These are phyloP conservation scores for Aspergillus ibericus DNA, from an alignment of 2,329 filamentous ascomycete genomes.

Conservation along the genomic window DNA sequence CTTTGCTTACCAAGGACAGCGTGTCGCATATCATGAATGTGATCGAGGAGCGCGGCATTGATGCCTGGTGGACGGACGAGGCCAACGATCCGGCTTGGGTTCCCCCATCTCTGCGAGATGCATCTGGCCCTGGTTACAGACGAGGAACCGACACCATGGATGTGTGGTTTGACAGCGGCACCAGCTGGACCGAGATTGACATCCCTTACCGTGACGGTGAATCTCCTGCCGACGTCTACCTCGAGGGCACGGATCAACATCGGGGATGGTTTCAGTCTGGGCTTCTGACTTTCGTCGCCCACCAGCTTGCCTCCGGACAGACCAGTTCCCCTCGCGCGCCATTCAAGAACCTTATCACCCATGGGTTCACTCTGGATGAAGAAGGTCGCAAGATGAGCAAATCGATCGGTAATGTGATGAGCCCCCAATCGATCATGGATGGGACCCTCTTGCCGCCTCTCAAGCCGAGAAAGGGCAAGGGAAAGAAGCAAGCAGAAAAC, in stretches of 20 bases:
- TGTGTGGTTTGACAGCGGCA: conserved; percentile 98
- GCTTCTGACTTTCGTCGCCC: conserved; percentile 78
- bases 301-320: conserved; percentile 41
- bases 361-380: conserved; percentile 89
- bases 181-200: conserved; percentile 71
- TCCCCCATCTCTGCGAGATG: conserved; percentile 58
- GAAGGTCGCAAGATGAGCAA: conserved; percentile 99
- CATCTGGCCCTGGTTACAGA: conserved; percentile 53
- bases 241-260: conserved; percentile 95
- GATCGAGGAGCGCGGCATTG: conserved; percentile 74
- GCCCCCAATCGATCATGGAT: conserved; percentile 79
- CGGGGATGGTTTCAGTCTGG: conserved; percentile 99
- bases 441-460: conserved; percentile 72
- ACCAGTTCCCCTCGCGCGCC: conserved; percentile 56
- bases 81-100: conserved; percentile 77
- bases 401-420: conserved; percentile 84
- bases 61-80: conserved; percentile 91
- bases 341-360: conserved; percentile 87
- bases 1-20: conserved; percentile 74
- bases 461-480: conserved; percentile 62
- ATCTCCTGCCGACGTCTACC: conserved; percentile 73
- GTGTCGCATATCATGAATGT: conserved; percentile 82
- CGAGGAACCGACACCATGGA: conserved; percentile 97
- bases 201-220: conserved; percentile 30
- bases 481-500: conserved; percentile 42